A percentile compares a stretch with the other conserved stretches of the same genome.
Conservation (phyloP, 2,329 filamentous ascomycete species). For the Sporothrix dimorphospora region DNA sequence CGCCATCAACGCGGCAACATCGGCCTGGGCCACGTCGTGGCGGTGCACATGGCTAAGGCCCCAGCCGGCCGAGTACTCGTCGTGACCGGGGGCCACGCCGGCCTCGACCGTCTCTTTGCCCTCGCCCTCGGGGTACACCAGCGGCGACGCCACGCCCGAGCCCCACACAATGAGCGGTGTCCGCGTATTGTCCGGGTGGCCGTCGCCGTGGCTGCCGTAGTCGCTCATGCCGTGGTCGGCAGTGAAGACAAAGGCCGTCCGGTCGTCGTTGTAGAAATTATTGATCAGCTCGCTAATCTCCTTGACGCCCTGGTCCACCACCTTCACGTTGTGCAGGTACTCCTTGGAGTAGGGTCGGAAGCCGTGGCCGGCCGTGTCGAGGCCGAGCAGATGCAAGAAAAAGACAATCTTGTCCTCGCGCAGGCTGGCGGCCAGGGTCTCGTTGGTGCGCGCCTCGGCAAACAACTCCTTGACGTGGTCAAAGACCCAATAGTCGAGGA, state of each 20-base stretch:
- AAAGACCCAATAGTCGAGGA: conserved; percentile 93
- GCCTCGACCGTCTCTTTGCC: conserved; percentile 27
- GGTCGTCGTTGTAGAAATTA: conserved; percentile 79
- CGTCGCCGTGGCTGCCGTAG: conserved; percentile 98
- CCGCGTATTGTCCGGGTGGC: conserved; percentile 94
- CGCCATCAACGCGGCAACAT: conserved; percentile 93
- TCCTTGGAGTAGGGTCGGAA: conserved; percentile 93
- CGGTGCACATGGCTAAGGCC: conserved; percentile 75
- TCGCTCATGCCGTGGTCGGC: conserved; percentile 99
- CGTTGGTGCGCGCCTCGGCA: conserved; percentile 74
- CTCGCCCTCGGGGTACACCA: conserved; percentile 51
- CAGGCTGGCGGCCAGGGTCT: conserved; percentile 71
- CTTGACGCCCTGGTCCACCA: conserved; percentile 88
- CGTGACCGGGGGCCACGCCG: conserved; percentile 73
- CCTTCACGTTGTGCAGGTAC: conserved; percentile 90
- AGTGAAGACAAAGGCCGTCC: conserved; percentile 95
- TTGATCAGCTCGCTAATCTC: conserved; percentile 82
- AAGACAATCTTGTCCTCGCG: conserved; percentile 88
- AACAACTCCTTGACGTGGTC: conserved; percentile 90
- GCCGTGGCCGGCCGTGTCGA: conserved; percentile 87
- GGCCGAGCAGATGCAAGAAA: conserved; percentile 88
- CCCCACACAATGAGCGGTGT: conserved; percentile 94
- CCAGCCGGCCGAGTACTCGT: conserved; percentile 92
- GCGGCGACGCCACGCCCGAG: conserved; percentile 80
- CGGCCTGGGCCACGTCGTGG: conserved; percentile 91